Evolutionary conservation across 169 alveolate genomes (phyloP).

Genomic region (Cryptosporidium bovis): DNA sequence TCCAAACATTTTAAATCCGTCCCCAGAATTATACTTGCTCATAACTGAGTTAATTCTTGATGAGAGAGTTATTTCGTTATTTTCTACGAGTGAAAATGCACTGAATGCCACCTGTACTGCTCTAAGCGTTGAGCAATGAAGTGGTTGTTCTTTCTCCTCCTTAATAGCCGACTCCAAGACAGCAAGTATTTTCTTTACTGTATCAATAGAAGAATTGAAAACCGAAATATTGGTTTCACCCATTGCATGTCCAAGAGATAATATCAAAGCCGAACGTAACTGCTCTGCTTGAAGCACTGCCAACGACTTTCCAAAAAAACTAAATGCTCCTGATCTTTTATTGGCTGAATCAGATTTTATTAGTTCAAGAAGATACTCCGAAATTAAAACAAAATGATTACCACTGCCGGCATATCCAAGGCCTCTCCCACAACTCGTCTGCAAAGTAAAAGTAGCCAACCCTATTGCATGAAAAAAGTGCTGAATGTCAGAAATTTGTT

Average conservation of each 20-base stretch:
- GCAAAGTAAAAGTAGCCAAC: conserved; percentile 11
- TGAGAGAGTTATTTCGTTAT: conserved; percentile 54
- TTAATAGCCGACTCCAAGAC: conserved; percentile 50
- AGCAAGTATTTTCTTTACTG: conserved; percentile 28
- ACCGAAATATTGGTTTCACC: conserved; percentile 40
- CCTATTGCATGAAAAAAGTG: conserved; percentile 69
- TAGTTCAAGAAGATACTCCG: conserved; percentile 54
- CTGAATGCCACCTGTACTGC: conserved; percentile 61
- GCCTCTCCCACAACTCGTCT: conserved; percentile 66
- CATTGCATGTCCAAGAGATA: conserved; percentile 50
- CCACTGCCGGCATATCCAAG: conserved; percentile 56
- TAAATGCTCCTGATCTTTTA: conserved; percentile 78
- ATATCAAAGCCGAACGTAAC: conserved; percentile 74
- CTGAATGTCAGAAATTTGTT: conserved; percentile 28
- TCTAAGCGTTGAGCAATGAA: conserved; percentile 55
- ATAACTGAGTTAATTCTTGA: conserved; percentile 50
- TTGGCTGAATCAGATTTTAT: conserved; percentile 78
- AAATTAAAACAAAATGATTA: conserved; percentile 26
- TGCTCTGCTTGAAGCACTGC: conserved; percentile 80
- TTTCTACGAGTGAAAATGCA: conserved; percentile 30
- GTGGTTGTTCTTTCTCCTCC: conserved; percentile 42
- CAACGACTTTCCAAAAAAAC: conserved; percentile 79
- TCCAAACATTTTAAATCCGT: conserved; percentile 18
- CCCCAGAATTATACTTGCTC: conserved; percentile 29
- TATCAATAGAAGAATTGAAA: conserved; percentile 58